These are phyloP conservation scores for Capillidium rhysosporum DNA, from an alignment of 371 early-diverging fungal genomes.

Conservation along the genomic window DNA sequence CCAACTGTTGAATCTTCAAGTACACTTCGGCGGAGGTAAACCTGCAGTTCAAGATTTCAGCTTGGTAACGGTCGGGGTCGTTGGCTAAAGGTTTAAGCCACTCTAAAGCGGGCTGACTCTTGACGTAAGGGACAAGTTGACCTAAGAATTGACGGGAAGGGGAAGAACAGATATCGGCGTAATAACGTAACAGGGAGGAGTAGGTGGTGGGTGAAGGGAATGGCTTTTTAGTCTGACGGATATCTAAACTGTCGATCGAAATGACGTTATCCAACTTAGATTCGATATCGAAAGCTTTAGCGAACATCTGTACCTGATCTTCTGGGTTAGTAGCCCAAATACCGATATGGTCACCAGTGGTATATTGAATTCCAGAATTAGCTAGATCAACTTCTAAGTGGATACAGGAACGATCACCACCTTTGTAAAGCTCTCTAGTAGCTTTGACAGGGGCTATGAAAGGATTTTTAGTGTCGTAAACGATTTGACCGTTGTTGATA, in stretches of 20 bases:
- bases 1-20: slow-evolving; percentile 18
- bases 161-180: slow-evolving; percentile 65
- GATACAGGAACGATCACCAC: slow-evolving; percentile 57
- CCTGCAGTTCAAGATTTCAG: slow-evolving; percentile 30
- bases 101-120: slow-evolving; percentile 25
- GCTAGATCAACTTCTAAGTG: slow-evolving; percentile 82
- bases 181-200: slow-evolving; percentile 68
- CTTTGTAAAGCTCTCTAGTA: slow-evolving; percentile 40
- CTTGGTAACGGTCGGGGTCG: slow-evolving; percentile 50
- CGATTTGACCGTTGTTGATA: not conserved
- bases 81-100: slow-evolving; percentile 29
- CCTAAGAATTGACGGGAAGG: slow-evolving; percentile 40
- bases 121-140: slow-evolving; percentile 31
- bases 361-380: slow-evolving; percentile 57
- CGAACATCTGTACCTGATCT: slow-evolving; percentile 40
- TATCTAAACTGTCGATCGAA: slow-evolving; percentile 33
- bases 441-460: slow-evolving; percentile 35
- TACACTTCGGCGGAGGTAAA: slow-evolving; percentile 41
- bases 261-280: slow-evolving; percentile 43
- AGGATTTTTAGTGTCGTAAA: slow-evolving; percentile 65
- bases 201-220: slow-evolving; percentile 81
- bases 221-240: slow-evolving; percentile 49
- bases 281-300: slow-evolving; percentile 32
- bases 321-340: slow-evolving; percentile 77
- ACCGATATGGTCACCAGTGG: slow-evolving; percentile 91